These are phyloP conservation scores for Suillus placidus DNA, from an alignment of 768 basidiomycete genomes.

Conservation along the genomic window DNA sequence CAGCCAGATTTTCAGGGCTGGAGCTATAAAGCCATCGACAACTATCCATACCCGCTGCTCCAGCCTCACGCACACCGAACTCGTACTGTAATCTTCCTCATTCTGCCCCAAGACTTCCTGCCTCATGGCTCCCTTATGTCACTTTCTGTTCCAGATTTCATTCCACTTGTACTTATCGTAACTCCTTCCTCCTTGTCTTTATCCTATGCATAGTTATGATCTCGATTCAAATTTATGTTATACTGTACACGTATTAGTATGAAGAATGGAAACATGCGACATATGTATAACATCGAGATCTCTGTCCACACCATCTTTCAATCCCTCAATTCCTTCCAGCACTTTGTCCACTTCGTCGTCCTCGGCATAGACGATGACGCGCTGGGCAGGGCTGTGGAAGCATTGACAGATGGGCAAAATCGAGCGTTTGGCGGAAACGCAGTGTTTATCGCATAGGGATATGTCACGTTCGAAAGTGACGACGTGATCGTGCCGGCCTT, in stretches of 20 bases:
- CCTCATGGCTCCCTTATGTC: neutral
- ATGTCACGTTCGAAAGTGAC: neutral
- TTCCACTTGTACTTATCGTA: neutral
- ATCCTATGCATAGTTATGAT: slow-evolving; percentile 18
- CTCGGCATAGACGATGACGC: neutral
- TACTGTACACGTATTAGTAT: slow-evolving; percentile 24
- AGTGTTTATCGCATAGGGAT: neutral
- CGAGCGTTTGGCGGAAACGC: neutral
- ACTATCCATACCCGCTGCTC: slow-evolving; percentile 11
- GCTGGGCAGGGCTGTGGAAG: neutral
- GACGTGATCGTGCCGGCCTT: neutral
- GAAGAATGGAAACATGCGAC: slow-evolving; percentile 22
- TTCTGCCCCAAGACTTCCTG: neutral
- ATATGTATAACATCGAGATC: neutral
- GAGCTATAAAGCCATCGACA: slow-evolving; percentile 19
- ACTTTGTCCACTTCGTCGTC: neutral
- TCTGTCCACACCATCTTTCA: neutral
- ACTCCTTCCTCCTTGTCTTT: slow-evolving; percentile 1
- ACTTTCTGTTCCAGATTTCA: neutral
- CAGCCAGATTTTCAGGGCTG: slow-evolving; percentile 33
- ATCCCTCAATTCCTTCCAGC: neutral
- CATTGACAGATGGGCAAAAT: no score
- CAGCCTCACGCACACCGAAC: slow-evolving; percentile 30
- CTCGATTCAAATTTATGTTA: slow-evolving; percentile 21
- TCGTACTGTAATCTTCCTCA: slow-evolving; percentile 24